Conservation (phyloP, 1,284 basidiomycete species). For the Puccinia novopanici region DNA sequence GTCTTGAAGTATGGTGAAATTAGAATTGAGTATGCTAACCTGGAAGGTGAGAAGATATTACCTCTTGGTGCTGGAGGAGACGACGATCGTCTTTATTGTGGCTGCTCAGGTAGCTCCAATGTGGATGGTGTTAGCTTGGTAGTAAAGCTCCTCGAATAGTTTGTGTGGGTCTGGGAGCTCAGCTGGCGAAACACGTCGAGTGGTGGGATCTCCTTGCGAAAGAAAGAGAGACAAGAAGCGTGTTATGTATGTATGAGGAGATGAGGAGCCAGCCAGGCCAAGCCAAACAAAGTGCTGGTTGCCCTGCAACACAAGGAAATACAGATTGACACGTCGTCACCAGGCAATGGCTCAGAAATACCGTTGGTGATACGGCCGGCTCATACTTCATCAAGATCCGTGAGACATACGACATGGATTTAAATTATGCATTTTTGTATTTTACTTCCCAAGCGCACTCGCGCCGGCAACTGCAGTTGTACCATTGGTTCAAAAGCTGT, state of each 20-base stretch:
- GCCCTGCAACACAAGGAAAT: constrained; percentile 22
- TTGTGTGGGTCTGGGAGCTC: neutral
- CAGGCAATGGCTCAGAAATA: neutral
- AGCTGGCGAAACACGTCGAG: neutral
- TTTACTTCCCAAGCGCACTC: neutral
- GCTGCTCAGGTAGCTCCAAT: neutral
- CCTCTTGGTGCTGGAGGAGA: neutral
- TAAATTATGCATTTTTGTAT: neutral
- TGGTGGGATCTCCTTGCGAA: neutral
- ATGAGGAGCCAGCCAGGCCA: neutral
- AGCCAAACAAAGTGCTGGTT: constrained; percentile 1
- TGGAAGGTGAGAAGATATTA: neutral
- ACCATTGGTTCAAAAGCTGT: too few relatives aligned
- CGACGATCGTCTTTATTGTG: neutral
- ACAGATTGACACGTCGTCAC: constrained; percentile 41
- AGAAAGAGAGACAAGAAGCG: neutral
- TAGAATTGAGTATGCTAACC: constrained; percentile 1
- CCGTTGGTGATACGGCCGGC: constrained; percentile 3
- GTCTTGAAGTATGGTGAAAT: neutral
- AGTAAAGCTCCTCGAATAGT: neutral
- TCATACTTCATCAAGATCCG: constrained; percentile 27
- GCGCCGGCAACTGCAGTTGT: too few relatives aligned
- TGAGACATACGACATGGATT: constrained; percentile 34
- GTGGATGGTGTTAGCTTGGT: neutral
- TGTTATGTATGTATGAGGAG: constrained; percentile 11